Percentiles rank a stretch among this genome's conserved stretches.
phyloP scores from a whole-genome alignment of 306 rosid species.

The Comarum palustre region DNA sequence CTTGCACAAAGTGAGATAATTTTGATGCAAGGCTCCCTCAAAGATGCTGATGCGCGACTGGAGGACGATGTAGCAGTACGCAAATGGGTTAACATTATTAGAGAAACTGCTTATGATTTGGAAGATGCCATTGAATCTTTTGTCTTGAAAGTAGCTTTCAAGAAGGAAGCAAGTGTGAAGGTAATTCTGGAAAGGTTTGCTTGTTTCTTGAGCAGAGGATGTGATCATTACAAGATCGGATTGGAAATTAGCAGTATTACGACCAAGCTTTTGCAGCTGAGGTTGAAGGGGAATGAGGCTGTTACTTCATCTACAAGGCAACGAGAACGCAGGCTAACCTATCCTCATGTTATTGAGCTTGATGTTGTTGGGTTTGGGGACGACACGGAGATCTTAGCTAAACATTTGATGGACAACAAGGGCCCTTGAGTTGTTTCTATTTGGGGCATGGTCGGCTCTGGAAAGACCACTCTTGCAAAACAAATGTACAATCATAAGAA shows the following conservation, averaged over 20 bases:
- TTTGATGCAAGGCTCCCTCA: not conserved
- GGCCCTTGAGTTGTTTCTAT: not conserved
- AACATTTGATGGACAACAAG: not conserved
- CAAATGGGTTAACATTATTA: not conserved
- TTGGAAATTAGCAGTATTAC: slow-evolving; percentile 29
- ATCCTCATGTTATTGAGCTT: not conserved
- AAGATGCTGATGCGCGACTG: slow-evolving; percentile 12
- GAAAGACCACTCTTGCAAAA: slow-evolving; percentile 25
- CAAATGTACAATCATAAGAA: not conserved
- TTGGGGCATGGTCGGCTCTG: slow-evolving; percentile 17
- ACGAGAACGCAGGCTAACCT: slow-evolving; percentile 25
- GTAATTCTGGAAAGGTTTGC: slow-evolving; percentile 29
- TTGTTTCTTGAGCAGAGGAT: not conserved
- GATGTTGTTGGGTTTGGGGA: slow-evolving; percentile 3
- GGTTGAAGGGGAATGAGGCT: slow-evolving; percentile 18
- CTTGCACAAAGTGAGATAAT: not conserved
- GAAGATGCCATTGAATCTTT: slow-evolving; percentile 39
- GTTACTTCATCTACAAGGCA: not conserved
- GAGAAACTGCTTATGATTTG: slow-evolving; percentile 16
- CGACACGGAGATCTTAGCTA: not conserved
- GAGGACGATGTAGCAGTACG: not conserved
- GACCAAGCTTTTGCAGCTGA: slow-evolving; percentile 31
- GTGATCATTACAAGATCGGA: slow-evolving; percentile 24
- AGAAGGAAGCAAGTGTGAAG: not conserved
- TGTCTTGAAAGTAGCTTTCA: slow-evolving; percentile 6